Percentiles rank a stretch among this genome's conserved stretches.
Evolutionary conservation across 306 rosid genomes (phyloP).

Genomic region (Acacia crassicarpa): DNA sequence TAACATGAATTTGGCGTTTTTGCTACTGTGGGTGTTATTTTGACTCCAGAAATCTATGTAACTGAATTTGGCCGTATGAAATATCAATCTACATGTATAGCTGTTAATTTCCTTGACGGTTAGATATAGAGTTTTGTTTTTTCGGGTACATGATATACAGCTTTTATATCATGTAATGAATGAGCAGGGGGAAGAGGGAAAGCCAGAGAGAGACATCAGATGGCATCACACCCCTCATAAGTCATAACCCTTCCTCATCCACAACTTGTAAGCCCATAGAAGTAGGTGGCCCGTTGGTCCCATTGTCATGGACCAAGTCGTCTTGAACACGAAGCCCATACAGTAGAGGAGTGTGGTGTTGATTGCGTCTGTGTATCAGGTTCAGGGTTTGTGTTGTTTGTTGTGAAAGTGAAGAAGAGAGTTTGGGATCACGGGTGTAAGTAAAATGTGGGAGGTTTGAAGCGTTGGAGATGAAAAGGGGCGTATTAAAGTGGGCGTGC

Average conservation of each 20-base stretch:
- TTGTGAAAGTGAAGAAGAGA: neutral
- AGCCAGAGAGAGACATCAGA: no score
- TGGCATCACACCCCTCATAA: no score
- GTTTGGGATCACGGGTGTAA: neutral
- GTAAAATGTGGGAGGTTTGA: neutral
- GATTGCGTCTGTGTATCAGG: no score
- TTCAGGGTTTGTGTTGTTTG: neutral
- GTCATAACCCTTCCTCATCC: no score
- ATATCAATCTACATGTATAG: constrained; percentile 30
- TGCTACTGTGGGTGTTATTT: constrained; percentile 11
- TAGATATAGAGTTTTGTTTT: neutral
- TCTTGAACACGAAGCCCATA: no score
- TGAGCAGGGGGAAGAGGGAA: no score
- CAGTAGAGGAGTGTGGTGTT: neutral
- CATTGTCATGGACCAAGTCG: no score
- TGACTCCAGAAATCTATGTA: constrained; percentile 12
- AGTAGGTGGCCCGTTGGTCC: no score
- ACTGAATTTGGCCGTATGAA: constrained; percentile 18
- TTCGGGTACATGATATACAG: no score
- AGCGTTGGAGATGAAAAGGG: neutral
- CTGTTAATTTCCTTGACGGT: constrained; percentile 8
- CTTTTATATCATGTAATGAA: neutral
- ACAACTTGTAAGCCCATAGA: no score
- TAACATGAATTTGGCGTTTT: neutral
- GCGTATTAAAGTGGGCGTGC: neutral